phyloP scores from a whole-genome alignment of 805 yeast genomes.

The Saccharomycopsis synnaedendra region DNA sequence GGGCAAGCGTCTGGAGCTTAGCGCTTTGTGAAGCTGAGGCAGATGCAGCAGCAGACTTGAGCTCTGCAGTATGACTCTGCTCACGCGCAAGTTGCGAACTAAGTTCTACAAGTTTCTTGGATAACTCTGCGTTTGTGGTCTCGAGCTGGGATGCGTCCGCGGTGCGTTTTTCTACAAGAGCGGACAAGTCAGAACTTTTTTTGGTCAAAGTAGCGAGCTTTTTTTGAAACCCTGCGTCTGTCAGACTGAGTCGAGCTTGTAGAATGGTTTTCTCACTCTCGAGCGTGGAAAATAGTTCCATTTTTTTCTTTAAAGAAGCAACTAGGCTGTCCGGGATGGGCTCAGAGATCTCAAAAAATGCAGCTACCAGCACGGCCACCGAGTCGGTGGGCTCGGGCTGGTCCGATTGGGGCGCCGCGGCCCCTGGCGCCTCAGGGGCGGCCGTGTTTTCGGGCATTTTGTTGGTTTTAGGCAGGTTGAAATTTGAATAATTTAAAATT shows the following conservation, averaged over 20 bases:
- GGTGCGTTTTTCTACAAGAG: constrained; percentile 22
- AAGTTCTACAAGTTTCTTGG: constrained; percentile 30
- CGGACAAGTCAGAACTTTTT: constrained; percentile 16
- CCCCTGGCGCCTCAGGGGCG: no score
- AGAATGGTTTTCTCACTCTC: constrained; percentile 22
- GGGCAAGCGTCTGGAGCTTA: constrained; percentile 29
- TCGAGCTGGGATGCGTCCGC: constrained; percentile 29
- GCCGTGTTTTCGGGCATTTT: no score
- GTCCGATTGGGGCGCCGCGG: no score
- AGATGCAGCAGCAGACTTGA: constrained; percentile 21
- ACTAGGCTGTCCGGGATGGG: background rate
- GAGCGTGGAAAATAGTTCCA: constrained; percentile 22
- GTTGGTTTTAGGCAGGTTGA: no score
- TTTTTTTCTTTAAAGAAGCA: constrained; percentile 5
- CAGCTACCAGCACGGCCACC: no score
- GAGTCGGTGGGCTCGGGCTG: no score
- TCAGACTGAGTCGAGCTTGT: constrained; percentile 23
- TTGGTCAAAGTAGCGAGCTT: constrained; percentile 19
- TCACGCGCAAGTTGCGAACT: constrained; percentile 25
- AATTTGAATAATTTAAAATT: no score
- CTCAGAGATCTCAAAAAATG: background rate
- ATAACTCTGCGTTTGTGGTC: constrained; percentile 25
- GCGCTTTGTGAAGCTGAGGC: constrained; percentile 27
- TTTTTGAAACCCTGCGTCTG: constrained; percentile 20
- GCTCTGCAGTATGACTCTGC: constrained; percentile 20